Base-by-base conservation (phyloP, 768 basidiomycete species). In the Postia placenta region DNA sequence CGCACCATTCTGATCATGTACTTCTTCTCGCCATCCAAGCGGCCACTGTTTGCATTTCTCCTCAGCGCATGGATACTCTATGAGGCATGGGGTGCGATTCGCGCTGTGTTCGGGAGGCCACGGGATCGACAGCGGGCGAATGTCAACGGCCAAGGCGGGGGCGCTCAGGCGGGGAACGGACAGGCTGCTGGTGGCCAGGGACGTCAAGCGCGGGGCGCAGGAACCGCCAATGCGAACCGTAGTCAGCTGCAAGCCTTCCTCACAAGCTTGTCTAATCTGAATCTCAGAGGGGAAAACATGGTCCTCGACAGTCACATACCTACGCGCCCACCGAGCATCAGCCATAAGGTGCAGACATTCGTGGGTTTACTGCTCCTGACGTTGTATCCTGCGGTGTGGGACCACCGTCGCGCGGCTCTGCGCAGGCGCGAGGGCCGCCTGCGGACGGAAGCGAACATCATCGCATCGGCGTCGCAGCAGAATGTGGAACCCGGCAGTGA, bases 331-430 rank as follows among this genome's bases (percentile, higher is more conserved):
- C 83, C 83, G 9, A 63, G 67, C 20, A 48, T 83, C 4, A 56
- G 69, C 7, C 79, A 75, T 58, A 83, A 79, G 57, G 48, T 67
- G 20, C 62, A 64, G 38, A 74, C 77, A 7, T 87, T 89, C 59
- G 53, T 79, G 25, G 67, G 69, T 25, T 65, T 89, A 27, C 66
- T 87, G 36, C 28, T 81, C 24, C 67, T 77, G 26, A 87, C 85
- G 14, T 61, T 85, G 28, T 81, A 87, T 60, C 87, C 87, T 4
- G 86, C 85, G 33, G 70, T 86, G 35, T 87, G 86, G 79, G 81
- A 87, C 59, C 75, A 79, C 51, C 71, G 87, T 57, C 69, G 85
- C 42, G 66, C 61, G 19, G 74, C 73, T 12, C 73, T 89, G 57
- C 69, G 78, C 55, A 71, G 70, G 50, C 67, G 87, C 45, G 87